These are phyloP conservation scores for Phytophthora cryptogea DNA, from an alignment of 352 stramenopile genomes.

Conservation along the genomic window DNA sequence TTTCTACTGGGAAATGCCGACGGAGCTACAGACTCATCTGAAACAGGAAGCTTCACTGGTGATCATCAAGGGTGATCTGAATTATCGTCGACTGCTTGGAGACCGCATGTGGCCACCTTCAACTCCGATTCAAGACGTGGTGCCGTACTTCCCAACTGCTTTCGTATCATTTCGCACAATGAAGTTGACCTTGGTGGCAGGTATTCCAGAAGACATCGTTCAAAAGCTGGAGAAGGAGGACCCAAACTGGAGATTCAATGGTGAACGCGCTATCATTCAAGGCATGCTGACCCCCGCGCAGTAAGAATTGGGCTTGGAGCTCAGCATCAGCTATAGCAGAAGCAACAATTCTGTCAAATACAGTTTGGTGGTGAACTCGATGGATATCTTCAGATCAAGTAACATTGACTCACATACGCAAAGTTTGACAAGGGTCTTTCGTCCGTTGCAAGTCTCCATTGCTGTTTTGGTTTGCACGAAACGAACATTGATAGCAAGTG, in stretches of 20 bases:
- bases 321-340: not conserved
- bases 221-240: slow-evolving; percentile 39
- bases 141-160: slow-evolving; percentile 70
- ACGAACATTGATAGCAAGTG: not conserved
- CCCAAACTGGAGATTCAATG: slow-evolving; percentile 1
- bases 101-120: slow-evolving; percentile 92
- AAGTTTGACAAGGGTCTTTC: not conserved
- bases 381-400: too few species aligned
- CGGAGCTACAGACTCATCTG: slow-evolving; percentile 36
- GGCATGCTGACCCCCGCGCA: not conserved
- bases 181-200: slow-evolving; percentile 74
- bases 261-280: slow-evolving; percentile 8
- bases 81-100: slow-evolving; percentile 95
- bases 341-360: not conserved
- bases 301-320: not conserved
- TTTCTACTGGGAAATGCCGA: slow-evolving; percentile 76
- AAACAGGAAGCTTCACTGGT: slow-evolving; percentile 71
- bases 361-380: not conserved
- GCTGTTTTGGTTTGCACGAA: slow-evolving; percentile 10
- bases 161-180: slow-evolving; percentile 77
- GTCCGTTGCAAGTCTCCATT: slow-evolving; percentile 7
- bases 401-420: too few species aligned
- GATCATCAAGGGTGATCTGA: slow-evolving; percentile 97
- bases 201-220: slow-evolving; percentile 50
- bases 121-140: slow-evolving; percentile 83